Percentiles rank a stretch among this genome's conserved stretches.
phyloP scores from a whole-genome alignment of 140 eudicot genomes.

The Erigeron philadelphicus region DNA sequence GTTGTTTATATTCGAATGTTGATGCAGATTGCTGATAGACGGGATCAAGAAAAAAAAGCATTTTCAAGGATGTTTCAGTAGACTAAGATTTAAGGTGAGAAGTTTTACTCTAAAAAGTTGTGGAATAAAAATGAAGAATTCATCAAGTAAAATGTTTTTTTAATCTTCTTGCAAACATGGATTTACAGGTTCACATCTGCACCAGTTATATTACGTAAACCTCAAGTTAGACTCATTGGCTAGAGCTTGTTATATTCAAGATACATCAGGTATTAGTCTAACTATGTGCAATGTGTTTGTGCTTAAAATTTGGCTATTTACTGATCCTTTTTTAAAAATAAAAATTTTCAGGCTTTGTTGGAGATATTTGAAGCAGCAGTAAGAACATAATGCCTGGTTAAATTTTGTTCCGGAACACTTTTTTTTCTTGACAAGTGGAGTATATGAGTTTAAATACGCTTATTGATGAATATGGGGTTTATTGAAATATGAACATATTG shows the following conservation, averaged over 20 bases:
- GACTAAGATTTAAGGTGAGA: constrained; percentile 31
- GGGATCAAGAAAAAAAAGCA: constrained; percentile 67
- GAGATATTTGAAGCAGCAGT: constrained; percentile 19
- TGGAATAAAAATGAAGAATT: background rate
- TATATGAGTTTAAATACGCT: constrained; percentile 7
- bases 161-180: background rate
- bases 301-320: background rate
- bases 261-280: constrained; percentile 34
- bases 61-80: constrained; percentile 73
- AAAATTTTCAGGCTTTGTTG: constrained; percentile 27
- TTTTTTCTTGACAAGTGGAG: constrained; percentile 20
- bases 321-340: background rate
- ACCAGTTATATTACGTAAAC: constrained; percentile 28
- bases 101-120: background rate
- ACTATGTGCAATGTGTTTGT: background rate
- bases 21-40: constrained; percentile 79
- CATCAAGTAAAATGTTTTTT: background rate
- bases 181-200: constrained; percentile 23
- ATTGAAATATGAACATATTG: constrained; percentile 17
- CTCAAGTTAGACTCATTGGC: constrained; percentile 24
- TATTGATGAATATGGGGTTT: constrained; percentile 6
- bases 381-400: constrained; percentile 26
- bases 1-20: constrained; percentile 11
- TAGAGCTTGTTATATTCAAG: constrained; percentile 25
- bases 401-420: constrained; percentile 30